phyloP scores from a whole-genome alignment of 768 basidiomycete species.

The Xerocomellus chrysenteron region DNA sequence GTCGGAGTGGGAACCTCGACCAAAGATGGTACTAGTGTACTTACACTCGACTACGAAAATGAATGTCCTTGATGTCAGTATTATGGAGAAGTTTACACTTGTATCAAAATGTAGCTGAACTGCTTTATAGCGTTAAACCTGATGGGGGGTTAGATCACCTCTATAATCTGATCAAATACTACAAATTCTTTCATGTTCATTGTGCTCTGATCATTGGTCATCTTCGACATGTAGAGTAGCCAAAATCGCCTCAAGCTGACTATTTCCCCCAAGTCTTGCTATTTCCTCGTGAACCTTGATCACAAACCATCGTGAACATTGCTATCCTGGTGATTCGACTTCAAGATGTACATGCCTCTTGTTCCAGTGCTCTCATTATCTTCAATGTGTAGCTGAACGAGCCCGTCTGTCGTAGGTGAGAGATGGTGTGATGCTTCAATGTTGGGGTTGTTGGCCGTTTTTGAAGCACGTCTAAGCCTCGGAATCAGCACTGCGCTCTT shows the following conservation, averaged over 20 bases:
- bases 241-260: constrained; percentile 56
- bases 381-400: constrained; percentile 84
- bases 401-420: constrained; percentile 73
- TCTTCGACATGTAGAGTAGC: constrained; percentile 47
- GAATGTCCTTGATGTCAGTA: too few relatives aligned
- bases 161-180: too few relatives aligned
- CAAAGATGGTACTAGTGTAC: too few relatives aligned
- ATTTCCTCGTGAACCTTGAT: constrained; percentile 61
- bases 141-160: too few relatives aligned
- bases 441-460: constrained; percentile 86
- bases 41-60: too few relatives aligned
- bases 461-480: constrained; percentile 74
- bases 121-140: too few relatives aligned
- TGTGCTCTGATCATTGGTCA: neutral
- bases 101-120: too few relatives aligned
- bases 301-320: neutral
- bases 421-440: constrained; percentile 77
- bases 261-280: constrained; percentile 72
- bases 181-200: neutral
- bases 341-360: constrained; percentile 38
- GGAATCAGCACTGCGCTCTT: neutral
- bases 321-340: neutral
- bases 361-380: constrained; percentile 66
- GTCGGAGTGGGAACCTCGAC: too few relatives aligned
- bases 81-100: too few relatives aligned